phyloP scores from a whole-genome alignment of 2,329 filamentous ascomycete genomes.

The Tolypocladium guangdongense region DNA sequence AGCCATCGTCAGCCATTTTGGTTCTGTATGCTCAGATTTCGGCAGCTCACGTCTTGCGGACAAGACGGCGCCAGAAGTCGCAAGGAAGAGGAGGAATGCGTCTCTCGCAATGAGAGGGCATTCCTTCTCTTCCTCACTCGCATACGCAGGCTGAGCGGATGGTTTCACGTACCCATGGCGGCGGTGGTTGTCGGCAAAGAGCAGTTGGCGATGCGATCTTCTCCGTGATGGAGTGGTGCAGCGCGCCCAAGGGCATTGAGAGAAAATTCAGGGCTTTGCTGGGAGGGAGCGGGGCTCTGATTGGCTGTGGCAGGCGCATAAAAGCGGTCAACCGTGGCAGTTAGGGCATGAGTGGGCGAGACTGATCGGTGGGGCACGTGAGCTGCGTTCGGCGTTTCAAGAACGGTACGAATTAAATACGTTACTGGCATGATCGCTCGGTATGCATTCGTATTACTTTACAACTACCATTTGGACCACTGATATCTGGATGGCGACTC shows the following conservation, averaged over 20 bases:
- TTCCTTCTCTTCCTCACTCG: constrained; percentile 30
- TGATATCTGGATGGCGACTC: not conserved
- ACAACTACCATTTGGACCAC: not conserved
- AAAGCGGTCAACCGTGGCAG: constrained; percentile 33
- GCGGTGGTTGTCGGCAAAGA: constrained; percentile 28
- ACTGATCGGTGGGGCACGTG: not conserved
- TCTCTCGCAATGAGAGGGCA: not conserved
- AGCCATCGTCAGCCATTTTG: constrained; percentile 50
- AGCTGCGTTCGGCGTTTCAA: too few relatives aligned
- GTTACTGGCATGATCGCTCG: too few relatives aligned
- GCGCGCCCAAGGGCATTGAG: constrained; percentile 9
- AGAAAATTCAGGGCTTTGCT: constrained; percentile 18
- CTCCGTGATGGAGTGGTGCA: constrained; percentile 23
- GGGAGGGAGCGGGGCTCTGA: constrained; percentile 7
- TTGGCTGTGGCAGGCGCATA: constrained; percentile 1
- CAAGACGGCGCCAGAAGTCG: constrained; percentile 7
- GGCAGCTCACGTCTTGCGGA: constrained; percentile 14
- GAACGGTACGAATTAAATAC: too few relatives aligned
- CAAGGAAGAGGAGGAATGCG: not conserved
- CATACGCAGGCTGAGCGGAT: constrained; percentile 32
- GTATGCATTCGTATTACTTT: too few relatives aligned
- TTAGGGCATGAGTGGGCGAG: constrained; percentile 24
- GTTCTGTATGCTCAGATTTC: constrained; percentile 51
- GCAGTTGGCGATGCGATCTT: constrained; percentile 28
- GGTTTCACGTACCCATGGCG: constrained; percentile 51